These are phyloP conservation scores for Skeletonema menzelii DNA, from an alignment of 108 stramenopile genomes.

Conservation along the genomic window DNA sequence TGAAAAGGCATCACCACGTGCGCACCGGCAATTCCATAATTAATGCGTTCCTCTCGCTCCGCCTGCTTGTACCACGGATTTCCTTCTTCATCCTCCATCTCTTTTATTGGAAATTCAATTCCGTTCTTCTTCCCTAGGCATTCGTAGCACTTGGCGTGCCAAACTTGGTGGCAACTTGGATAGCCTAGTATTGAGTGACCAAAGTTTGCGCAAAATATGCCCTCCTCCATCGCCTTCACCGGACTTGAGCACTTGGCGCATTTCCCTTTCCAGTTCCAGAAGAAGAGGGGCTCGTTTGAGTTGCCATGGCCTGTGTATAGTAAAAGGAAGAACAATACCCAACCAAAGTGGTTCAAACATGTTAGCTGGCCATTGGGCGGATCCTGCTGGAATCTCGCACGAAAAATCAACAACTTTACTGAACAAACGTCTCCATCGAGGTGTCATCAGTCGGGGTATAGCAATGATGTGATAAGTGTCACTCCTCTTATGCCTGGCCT, in stretches of 20 bases:
- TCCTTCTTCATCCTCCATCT: background rate
- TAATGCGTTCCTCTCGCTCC: background rate
- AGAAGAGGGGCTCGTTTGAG: conserved; percentile 14
- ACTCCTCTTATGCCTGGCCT: conserved; percentile 36
- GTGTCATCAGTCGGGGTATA: conserved; percentile 13
- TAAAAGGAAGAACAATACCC: conserved; percentile 28
- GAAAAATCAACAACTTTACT: conserved; percentile 23
- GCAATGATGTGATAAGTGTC: conserved; percentile 26
- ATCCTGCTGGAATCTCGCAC: conserved; percentile 8
- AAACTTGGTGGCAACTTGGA: conserved; percentile 17
- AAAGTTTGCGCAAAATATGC: conserved; percentile 49
- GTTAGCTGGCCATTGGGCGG: conserved; percentile 20
- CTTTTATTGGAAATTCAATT: conserved; percentile 1
- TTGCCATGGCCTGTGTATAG: conserved; percentile 28
- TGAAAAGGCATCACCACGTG: conserved; percentile 46
- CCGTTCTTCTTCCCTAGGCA: conserved; percentile 11
- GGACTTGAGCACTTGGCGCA: conserved; percentile 13
- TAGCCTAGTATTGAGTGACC: conserved; percentile 2
- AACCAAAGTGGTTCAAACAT: conserved; percentile 42
- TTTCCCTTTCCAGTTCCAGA: conserved; percentile 25
- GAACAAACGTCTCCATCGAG: conserved; percentile 24
- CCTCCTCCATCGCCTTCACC: conserved; percentile 4
- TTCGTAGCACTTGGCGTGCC: conserved; percentile 36
- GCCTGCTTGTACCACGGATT: conserved; percentile 9
- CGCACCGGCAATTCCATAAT: conserved; percentile 16